Conservation (phyloP, 257 asterid genomes). For the Nicotiana tomentosiformis region DNA sequence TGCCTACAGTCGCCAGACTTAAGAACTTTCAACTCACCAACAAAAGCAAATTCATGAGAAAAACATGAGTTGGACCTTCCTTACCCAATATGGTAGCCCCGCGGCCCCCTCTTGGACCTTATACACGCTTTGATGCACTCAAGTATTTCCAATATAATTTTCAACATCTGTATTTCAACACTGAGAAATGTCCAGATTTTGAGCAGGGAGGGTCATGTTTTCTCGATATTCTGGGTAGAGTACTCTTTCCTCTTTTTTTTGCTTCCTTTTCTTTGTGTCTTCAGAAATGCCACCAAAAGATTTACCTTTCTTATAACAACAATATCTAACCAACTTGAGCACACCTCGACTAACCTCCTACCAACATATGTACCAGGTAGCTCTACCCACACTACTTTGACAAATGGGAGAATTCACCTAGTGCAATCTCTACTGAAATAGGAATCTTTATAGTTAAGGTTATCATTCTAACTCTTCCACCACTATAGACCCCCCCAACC, state of each 20-base stretch:
- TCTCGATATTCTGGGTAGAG: not conserved
- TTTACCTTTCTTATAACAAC: not conserved
- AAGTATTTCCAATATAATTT: not conserved
- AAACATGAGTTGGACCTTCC: not conserved
- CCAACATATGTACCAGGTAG: not conserved
- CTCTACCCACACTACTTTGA: not conserved
- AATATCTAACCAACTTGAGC: not conserved
- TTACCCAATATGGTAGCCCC: not conserved
- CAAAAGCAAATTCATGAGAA: not conserved
- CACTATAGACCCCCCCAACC: too few species aligned
- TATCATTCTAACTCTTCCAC: not conserved
- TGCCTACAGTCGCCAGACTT: not conserved
- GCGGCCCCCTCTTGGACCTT: not conserved
- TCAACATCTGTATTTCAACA: not conserved
- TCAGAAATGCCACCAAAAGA: not conserved
- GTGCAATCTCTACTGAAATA: not conserved
- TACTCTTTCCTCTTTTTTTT: not conserved
- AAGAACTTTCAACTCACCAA: not conserved
- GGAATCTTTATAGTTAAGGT: not conserved
- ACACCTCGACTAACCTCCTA: not conserved
- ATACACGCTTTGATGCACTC: not conserved
- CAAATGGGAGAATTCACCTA: not conserved
- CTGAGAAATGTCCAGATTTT: not conserved
- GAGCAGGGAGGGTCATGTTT: not conserved
- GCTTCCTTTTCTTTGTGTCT: not conserved